Base-by-base conservation (phyloP, 768 basidiomycete genomes). In the Favolaschia claudopus region DNA sequence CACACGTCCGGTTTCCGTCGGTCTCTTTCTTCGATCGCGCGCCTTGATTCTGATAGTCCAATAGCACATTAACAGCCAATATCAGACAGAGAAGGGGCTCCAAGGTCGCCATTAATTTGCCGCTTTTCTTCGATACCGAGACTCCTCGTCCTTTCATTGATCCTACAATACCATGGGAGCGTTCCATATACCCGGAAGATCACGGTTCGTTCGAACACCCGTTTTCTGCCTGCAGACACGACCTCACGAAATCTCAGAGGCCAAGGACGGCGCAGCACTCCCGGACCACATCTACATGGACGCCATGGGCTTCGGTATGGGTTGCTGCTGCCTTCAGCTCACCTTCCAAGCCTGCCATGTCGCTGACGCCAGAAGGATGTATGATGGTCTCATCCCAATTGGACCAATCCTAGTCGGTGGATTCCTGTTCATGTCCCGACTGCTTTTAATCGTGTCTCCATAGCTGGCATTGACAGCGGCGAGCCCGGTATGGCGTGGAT, bases 241-340 rank as follows among this genome's bases (percentile, higher is more conserved):
- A 64, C 50, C 64, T 64, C 36, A 56, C 55, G 51, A 33, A 45
- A 20, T 13, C 27, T 27, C 61, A 92, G 95, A 97, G 80, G 95
- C 95, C 1, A 92, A 89, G 75, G 82, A 88, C 61, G 95, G 96
- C 2, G 94, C 95, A 5, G 95, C 96, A 15, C 81, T 93, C 32
- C 79, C 81, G 29, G 89, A 96, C 71, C 96, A 99, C 73, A 93
- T 99, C 62, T 99, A 99, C 72, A 85, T 99, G 80, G 97, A 99
- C 73, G 96, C 97, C 9, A 99, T 99, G 97, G 96, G 96, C 27
- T 99, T 99, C 73, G 97, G 97, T 43, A 99, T 99, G 97, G 97
- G 97, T 7, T 99, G 96, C 66, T 96, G 94, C 69, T 99, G 97
- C 74, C 81, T 99, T 48, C 97, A 99, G 69, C 82, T 99, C 60